Conservation (phyloP, 768 basidiomycete species). For the Boletus reticulatus region DNA sequence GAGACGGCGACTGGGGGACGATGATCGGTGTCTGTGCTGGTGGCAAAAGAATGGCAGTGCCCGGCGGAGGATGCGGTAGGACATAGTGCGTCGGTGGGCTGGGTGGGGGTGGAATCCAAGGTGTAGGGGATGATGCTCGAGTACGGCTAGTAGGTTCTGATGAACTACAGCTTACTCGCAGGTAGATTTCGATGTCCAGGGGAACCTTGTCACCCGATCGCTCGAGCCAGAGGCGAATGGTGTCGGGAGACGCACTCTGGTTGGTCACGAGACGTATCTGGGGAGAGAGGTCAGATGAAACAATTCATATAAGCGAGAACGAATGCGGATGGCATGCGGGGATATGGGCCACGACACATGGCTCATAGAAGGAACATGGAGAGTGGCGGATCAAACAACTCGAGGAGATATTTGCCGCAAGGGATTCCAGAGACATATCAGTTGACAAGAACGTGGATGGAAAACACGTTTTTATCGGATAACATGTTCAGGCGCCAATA, state of each 20-base stretch:
- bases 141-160: constrained; percentile 20
- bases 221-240: constrained; percentile 79
- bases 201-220: constrained; percentile 69
- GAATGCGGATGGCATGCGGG: constrained; percentile 3
- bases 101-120: constrained; percentile 31
- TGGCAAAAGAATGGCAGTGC: constrained; percentile 30
- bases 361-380: not conserved
- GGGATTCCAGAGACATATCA: not conserved
- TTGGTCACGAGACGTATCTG: constrained; percentile 76
- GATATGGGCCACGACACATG: not conserved
- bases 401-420: constrained; percentile 2
- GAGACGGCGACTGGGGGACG: constrained; percentile 43
- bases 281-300: constrained; percentile 4
- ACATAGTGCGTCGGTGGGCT: constrained; percentile 41
- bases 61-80: constrained; percentile 27
- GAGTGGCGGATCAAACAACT: not conserved
- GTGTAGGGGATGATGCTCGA: constrained; percentile 29
- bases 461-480: constrained; percentile 18
- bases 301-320: not conserved
- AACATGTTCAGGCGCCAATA: constrained; percentile 18
- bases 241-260: constrained; percentile 70
- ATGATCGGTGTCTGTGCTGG: constrained; percentile 44
- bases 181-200: constrained; percentile 77
- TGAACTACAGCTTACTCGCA: constrained; percentile 47
- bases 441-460: not conserved